Evolutionary conservation across 768 basidiomycete species (phyloP), one percentile per base, ranked within the genome.

Genomic region (Strobilomyces confusus): DNA sequence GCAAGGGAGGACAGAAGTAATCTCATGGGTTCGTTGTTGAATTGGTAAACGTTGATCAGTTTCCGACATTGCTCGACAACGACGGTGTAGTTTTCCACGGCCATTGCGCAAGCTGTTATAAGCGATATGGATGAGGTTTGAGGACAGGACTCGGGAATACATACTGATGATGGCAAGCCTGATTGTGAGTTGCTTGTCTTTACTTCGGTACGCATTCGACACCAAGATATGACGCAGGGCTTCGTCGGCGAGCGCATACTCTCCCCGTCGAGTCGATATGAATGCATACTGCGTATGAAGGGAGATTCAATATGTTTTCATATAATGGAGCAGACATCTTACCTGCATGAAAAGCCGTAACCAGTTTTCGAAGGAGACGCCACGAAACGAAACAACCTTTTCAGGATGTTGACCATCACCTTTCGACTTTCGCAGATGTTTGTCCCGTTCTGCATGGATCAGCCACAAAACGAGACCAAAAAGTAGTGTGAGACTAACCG

Each of bases 291-390:
- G 58, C 44, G 54, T 20, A 22, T 14, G 57, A 41, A 42, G 17
- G 14, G 9, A 19, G n/a, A 19, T 4, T 46, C 12, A 40, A 8
- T 61, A 56, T 37, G 52, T 17, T n/a, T 15, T 26, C 13, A n/a
- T 7, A 12, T 5, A 5, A 29, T 23, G 17, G 33, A 44, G n/a
- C 1, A 20, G 32, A 36, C 30, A 40, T 8, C 48, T 52, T 48
- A 92, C 95, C 77, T 94, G 89, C 75, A 97, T 82, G 65, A 93
- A 84, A 37, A 98, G 63, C 15, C 77, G 75, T 44, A 95, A 66
- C 95, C 95, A 99, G 48, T 88, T 83, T 51, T 88, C 87, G 60
- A 92, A 92, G 4, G 77, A 77, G 33, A 95, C 75, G 0, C 90
- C 89, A 12, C 95, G 84, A 68, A 95, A 98, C 0, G 81, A 75